phyloP scores from a whole-genome alignment of 176 grass and related monocot genomes.

The Cocos nucifera region DNA sequence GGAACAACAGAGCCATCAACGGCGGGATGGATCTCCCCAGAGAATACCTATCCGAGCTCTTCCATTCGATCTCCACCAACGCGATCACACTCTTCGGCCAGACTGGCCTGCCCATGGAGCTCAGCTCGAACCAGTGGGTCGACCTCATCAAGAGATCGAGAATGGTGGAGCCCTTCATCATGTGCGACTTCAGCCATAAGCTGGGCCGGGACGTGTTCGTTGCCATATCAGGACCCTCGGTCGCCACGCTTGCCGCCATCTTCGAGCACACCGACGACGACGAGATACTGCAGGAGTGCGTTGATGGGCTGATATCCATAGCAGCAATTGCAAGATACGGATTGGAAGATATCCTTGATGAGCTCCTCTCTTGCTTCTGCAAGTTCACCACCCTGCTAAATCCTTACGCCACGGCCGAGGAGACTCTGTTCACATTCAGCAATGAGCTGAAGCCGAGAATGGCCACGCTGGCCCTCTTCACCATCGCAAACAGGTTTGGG shows the following conservation, averaged over 20 bases:
- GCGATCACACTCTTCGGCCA: conserved; percentile 65
- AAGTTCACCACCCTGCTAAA: conserved; percentile 92
- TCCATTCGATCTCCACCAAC: conserved; percentile 68
- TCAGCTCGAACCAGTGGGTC: conserved; percentile 43
- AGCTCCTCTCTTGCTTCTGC: conserved; percentile 93
- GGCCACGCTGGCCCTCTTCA: conserved; percentile 83
- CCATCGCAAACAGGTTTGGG: conserved; percentile 81
- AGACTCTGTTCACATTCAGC: conserved; percentile 84
- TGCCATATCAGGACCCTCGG: conserved; percentile 51
- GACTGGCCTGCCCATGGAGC: conserved; percentile 12
- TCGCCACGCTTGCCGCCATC: conserved; percentile 63
- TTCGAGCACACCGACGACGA: conserved; percentile 79
- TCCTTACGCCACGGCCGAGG: conserved; percentile 72
- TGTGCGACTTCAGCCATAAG: conserved; percentile 80
- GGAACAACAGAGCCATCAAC: conserved; percentile 81
- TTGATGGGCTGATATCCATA: conserved; percentile 69
- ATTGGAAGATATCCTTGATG: conserved; percentile 69
- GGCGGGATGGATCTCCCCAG: conserved; percentile 61
- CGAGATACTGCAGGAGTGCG: conserved; percentile 63
- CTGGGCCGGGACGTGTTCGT: conserved; percentile 67
- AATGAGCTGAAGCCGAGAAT: conserved; percentile 80
- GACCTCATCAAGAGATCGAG: conserved; percentile 55
- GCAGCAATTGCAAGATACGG: conserved; percentile 70
- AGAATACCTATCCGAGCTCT: conserved; percentile 85
- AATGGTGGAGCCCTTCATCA: conserved; percentile 46